Evolutionary conservation across 2,329 filamentous ascomycete species (phyloP).

Genomic region (Penicillium sp.): DNA sequence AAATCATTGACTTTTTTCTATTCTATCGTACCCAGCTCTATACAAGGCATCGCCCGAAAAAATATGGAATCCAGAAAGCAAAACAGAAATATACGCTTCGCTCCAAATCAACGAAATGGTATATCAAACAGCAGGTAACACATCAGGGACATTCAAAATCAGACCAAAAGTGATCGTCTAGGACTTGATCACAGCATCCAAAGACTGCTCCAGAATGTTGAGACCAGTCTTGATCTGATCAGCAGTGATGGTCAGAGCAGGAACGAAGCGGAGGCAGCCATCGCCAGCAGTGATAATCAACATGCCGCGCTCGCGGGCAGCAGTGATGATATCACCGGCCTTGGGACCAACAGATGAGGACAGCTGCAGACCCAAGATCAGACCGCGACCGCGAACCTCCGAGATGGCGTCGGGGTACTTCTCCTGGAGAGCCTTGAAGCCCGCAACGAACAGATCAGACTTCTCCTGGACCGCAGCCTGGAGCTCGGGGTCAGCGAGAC

Average conservation of each 20-base stretch:
- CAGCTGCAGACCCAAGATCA: slow-evolving; percentile 87
- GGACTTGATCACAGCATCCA: slow-evolving; percentile 54
- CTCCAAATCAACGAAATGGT: slow-evolving; percentile 18
- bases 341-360: slow-evolving; percentile 62
- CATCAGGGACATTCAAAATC: slow-evolving; percentile 17
- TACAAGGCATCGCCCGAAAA: not conserved
- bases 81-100: not conserved
- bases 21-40: not conserved
- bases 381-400: slow-evolving; percentile 78
- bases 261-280: slow-evolving; percentile 90
- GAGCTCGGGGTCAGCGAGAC: slow-evolving; percentile 70
- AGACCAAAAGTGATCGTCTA: slow-evolving; percentile 1
- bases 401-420: slow-evolving; percentile 70
- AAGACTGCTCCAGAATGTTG: slow-evolving; percentile 69
- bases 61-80: not conserved
- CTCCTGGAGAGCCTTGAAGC: slow-evolving; percentile 58
- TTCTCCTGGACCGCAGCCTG: slow-evolving; percentile 71
- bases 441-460: slow-evolving; percentile 59
- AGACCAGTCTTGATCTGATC: slow-evolving; percentile 79
- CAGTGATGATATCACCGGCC: slow-evolving; percentile 67
- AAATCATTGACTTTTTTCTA: slow-evolving; percentile 8
- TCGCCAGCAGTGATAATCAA: slow-evolving; percentile 90
- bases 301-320: slow-evolving; percentile 82
- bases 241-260: slow-evolving; percentile 77
- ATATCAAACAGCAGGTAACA: slow-evolving; percentile 20